Base-by-base conservation (phyloP, 148 eudicot genomes). In the Spergularia marina region DNA sequence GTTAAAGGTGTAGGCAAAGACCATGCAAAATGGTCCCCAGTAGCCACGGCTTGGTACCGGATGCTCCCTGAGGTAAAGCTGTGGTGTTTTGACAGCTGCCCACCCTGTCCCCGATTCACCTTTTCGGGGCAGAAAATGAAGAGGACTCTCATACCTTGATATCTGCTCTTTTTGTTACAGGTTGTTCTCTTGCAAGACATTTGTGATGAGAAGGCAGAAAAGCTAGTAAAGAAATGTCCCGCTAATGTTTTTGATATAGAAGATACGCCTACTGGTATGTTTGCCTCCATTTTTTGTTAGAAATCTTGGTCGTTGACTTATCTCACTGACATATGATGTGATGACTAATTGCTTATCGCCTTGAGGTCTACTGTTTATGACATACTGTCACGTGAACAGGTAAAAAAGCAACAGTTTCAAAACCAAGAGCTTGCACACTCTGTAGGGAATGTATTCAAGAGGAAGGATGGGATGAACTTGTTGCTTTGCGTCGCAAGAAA, bases 21-120 rank as follows among this genome's bases (percentile, higher is more conserved):
- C 40, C 96, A 94, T 85, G 97, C 98, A 68, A 92, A 94, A 87
- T 94, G 96, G 94, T 94, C 98, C 41, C 98, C 97, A 23, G 98
- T 94, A 78, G 97, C 98, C 52, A 91, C 98, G 81, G 94, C 98
- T 83, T 92, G 98, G 98, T 92, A 94, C 74, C 81, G 89, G 82
- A 90, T 91, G 96, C 97, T 90, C 57, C 98, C 98, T 15, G 96
- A 90, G 98, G 98, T 94, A 81, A 80, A 55, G 41, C 39, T 16
- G 65, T 55, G 55, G 25, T 70, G 10, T 39, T 64, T 36, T 36
- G 61, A 59, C 10, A n/a, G 1, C 23, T 4, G 14, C 16, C 68
- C 53, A 12, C 51, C 47, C 47, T 6, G 36, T 10, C 57, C 21
- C 8, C 4, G 10, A 1, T 58, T 2, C 40, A 15, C n/a, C 23